These are phyloP conservation scores for Lepraria neglecta DNA, from an alignment of 495 filamentous ascomycete species.

Conservation along the genomic window DNA sequence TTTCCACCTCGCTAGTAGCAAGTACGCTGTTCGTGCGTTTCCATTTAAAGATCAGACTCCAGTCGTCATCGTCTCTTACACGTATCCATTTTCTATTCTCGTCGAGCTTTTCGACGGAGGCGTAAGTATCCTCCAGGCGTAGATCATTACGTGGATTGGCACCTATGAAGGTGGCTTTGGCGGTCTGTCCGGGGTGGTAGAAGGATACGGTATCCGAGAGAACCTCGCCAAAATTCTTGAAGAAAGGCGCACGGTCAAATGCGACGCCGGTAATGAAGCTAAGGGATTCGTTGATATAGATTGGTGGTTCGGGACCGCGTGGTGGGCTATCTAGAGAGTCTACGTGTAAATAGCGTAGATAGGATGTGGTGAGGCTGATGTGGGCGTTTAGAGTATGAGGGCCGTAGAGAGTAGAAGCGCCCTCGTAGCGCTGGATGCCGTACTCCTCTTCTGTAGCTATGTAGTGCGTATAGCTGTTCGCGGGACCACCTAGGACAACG, in stretches of 20 bases:
- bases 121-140: constrained; percentile 69
- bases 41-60: constrained; percentile 78
- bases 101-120: constrained; percentile 63
- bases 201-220: constrained; percentile 44
- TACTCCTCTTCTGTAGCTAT: constrained; percentile 93
- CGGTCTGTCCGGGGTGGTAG: constrained; percentile 52
- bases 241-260: constrained; percentile 62
- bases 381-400: constrained; percentile 87
- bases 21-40: constrained; percentile 61
- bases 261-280: constrained; percentile 78
- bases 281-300: constrained; percentile 73
- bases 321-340: constrained; percentile 43
- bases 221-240: constrained; percentile 72
- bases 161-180: constrained; percentile 69
- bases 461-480: constrained; percentile 95
- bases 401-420: constrained; percentile 89
- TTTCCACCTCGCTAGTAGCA: constrained; percentile 70
- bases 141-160: constrained; percentile 90
- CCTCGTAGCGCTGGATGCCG: constrained; percentile 84
- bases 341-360: constrained; percentile 58
- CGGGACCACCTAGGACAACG: constrained; percentile 86
- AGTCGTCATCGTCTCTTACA: constrained; percentile 70
- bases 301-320: constrained; percentile 62
- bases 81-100: constrained; percentile 51
- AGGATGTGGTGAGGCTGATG: constrained; percentile 72